phyloP scores from a whole-genome alignment of 805 yeast species.

The Candida gorgasii region DNA sequence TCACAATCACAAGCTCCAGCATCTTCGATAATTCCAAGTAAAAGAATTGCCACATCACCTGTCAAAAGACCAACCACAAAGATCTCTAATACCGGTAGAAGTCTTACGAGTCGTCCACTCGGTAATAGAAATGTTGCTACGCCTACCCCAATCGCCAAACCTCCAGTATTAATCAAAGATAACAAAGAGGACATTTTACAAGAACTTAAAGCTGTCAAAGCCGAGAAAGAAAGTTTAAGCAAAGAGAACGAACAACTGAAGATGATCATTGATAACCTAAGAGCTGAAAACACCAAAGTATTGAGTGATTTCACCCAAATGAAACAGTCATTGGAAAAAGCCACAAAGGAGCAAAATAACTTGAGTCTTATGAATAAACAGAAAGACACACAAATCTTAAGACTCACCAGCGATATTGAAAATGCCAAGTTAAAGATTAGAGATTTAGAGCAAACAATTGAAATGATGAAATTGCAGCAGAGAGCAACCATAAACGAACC shows the following conservation, averaged over 20 bases:
- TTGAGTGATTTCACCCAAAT: constrained; percentile 25
- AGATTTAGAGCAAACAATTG: constrained; percentile 51
- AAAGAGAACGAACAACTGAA: constrained; percentile 15
- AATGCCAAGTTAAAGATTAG: constrained; percentile 51
- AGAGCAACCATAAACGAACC: constrained; percentile 8
- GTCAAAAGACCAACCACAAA: constrained; percentile 46
- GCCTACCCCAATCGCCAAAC: background rate
- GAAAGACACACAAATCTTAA: constrained; percentile 64
- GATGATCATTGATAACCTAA: constrained; percentile 25
- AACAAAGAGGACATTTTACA: constrained; percentile 30
- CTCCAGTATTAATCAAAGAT: constrained; percentile 12
- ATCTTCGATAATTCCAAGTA: constrained; percentile 64
- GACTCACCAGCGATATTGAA: constrained; percentile 64
- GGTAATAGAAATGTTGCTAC: constrained; percentile 17
- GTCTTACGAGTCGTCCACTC: constrained; percentile 46
- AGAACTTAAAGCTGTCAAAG: constrained; percentile 52
- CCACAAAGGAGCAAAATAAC: constrained; percentile 52
- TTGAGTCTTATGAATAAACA: constrained; percentile 57
- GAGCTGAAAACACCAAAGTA: constrained; percentile 24
- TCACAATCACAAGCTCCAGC: constrained; percentile 47
- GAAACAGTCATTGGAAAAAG: constrained; percentile 36
- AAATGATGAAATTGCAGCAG: constrained; percentile 29
- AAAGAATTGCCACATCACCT: constrained; percentile 73
- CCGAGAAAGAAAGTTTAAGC: constrained; percentile 53
- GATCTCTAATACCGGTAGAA: constrained; percentile 32